Conservation (phyloP, 306 rosid genomes). For the Fragaria iinumae region DNA sequence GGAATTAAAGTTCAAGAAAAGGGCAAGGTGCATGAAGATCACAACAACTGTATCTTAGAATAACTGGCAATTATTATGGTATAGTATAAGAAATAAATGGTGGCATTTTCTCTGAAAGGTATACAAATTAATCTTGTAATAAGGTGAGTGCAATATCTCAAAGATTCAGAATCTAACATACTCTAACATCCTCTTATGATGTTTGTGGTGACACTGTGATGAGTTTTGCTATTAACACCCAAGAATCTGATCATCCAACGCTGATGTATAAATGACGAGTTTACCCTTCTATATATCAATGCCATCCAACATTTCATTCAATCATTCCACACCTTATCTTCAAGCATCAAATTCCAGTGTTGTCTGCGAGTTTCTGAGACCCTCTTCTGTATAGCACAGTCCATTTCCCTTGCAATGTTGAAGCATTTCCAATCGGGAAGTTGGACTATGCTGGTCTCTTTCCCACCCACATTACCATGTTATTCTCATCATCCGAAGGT, state of each 20-base stretch:
- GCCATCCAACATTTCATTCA: background rate
- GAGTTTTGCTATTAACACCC: background rate
- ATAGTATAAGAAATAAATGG: background rate
- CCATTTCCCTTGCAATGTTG: background rate
- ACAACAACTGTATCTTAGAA: background rate
- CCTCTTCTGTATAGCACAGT: background rate
- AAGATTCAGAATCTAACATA: background rate
- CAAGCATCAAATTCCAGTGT: background rate
- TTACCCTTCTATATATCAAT: background rate
- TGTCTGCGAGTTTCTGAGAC: background rate
- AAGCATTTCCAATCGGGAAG: slow-evolving; percentile 9
- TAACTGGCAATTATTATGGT: background rate
- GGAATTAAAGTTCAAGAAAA: background rate
- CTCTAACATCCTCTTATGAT: background rate
- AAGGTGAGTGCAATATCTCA: background rate
- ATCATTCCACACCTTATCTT: slow-evolving; percentile 3
- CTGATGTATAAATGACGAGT: background rate
- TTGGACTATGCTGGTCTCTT: background rate
- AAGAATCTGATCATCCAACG: background rate
- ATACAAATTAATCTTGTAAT: background rate
- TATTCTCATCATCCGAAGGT: background rate
- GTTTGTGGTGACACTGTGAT: background rate
- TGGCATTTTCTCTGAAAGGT: background rate
- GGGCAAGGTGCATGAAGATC: background rate
- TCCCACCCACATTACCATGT: slow-evolving; percentile 1